Percentiles rank a stretch among this genome's conserved stretches.
These are phyloP conservation scores for Blastobotrys persicus DNA, from an alignment of 1,139 yeast genomes.

Conservation along the genomic window DNA sequence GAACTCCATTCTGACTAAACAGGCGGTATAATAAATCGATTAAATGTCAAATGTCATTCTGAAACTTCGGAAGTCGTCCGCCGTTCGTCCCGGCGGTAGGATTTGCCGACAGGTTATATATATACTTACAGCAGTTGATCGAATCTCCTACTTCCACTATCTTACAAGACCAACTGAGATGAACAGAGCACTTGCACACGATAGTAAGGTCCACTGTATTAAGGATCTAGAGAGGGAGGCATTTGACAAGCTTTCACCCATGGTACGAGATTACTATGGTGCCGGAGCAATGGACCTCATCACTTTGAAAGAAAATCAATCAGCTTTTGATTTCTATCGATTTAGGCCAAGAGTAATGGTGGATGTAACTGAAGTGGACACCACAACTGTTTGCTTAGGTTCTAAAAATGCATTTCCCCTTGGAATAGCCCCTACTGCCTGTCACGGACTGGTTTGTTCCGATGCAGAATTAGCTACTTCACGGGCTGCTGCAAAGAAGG, in stretches of 20 bases:
- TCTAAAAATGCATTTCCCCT: slow-evolving; percentile 49
- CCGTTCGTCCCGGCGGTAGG: no score
- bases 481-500: slow-evolving; percentile 33
- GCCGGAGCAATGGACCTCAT: slow-evolving; percentile 39
- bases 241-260: slow-evolving; percentile 30
- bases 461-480: slow-evolving; percentile 56
- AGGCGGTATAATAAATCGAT: no score
- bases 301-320: slow-evolving; percentile 36
- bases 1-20: no score
- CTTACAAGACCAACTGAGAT: no score
- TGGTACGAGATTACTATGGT: slow-evolving; percentile 40
- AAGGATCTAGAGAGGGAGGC: slow-evolving; percentile 31
- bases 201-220: no score
- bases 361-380: slow-evolving; percentile 42
- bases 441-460: slow-evolving; percentile 60
- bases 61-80: no score
- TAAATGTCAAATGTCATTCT: no score
- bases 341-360: slow-evolving; percentile 47
- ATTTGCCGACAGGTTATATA: no score
- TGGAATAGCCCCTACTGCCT: slow-evolving; percentile 66
- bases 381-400: slow-evolving; percentile 42
- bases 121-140: no score
- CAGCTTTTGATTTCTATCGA: slow-evolving; percentile 34
- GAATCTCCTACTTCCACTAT: no score
- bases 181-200: no score